Evolutionary conservation across 108 stramenopile genomes (phyloP), one percentile per base, ranked within the genome.

Genomic region (Fragilaria radians): DNA sequence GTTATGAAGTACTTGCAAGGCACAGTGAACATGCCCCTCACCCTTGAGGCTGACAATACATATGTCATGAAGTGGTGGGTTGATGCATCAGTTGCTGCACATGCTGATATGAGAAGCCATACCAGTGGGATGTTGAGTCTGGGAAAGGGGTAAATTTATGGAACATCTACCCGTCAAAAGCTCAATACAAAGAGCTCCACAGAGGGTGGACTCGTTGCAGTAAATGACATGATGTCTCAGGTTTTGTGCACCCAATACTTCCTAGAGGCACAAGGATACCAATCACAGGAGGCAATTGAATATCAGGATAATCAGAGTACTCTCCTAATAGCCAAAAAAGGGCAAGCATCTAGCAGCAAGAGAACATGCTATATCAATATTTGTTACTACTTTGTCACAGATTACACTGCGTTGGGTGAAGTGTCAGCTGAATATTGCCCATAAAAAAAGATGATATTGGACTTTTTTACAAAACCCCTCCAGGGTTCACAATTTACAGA

Each of bases 401-500:
- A 69, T 27, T 3, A 50, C 4, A 7, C 59, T 2, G 33, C 46
- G n/a, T 36, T n/a, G 33, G 1, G 33, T 21, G 3, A 51, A 65
- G 42, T 45, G 11, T 14, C 11, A 18, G 11, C 11, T 45, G 42
- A 34, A 11, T 57, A 52, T 32, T 70, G 68, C 28, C 61, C 61
- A 5, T 63, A 54, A 2, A 22, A 46, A 23, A 32, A 63, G 5
- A 63, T 70, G 68, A 55, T 70, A n/a, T 61, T 55, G 11, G 68
- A 70, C 46, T 63, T 63, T 28, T 55, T 63, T 27, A 70, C 62
- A 0, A 70, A 70, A 46, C 67, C 67, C n/a, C 24, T 68, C 2
- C 61, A 68, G 30, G 67, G 67, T 22, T 22, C 57, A 1, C 4
- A 11, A 2, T 68, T 62, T 27, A 31, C 14, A 45, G 18, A 45